These are phyloP conservation scores for Ustilago cynodontis DNA, from an alignment of 1,284 basidiomycete genomes.

Conservation along the genomic window DNA sequence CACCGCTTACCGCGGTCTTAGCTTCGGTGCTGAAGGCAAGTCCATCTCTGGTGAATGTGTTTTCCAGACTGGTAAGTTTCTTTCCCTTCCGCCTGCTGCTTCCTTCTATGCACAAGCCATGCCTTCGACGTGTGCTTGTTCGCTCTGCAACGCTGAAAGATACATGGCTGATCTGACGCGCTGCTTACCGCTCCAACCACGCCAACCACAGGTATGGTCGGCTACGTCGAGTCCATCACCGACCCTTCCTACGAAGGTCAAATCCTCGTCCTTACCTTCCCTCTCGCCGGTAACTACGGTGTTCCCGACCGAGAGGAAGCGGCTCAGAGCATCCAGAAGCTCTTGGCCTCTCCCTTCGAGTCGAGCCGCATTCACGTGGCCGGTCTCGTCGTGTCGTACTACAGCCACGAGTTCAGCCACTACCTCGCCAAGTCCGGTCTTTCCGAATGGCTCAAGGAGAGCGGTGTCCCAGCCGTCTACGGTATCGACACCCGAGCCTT, in stretches of 20 bases:
- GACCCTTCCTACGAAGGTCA: conserved; percentile 99
- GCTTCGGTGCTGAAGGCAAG: conserved; percentile 91
- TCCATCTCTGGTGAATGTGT: conserved; percentile 97
- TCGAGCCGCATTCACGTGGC: conserved; percentile 93
- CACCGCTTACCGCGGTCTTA: conserved; percentile 86
- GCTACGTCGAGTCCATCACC: conserved; percentile 97
- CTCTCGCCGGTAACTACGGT: conserved; percentile 97
- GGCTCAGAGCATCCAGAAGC: conserved; percentile 71
- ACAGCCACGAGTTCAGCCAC: conserved; percentile 91
- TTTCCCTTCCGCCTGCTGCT: neutral
- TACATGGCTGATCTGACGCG: conserved; percentile 27
- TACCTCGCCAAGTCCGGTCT: conserved; percentile 91
- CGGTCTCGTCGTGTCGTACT: conserved; percentile 91
- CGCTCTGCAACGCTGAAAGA: neutral
- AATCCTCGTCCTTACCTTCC: conserved; percentile 97
- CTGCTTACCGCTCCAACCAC: conserved; percentile 10
- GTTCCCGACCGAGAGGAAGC: conserved; percentile 81
- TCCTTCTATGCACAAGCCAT: neutral
- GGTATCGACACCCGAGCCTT: conserved; percentile 96
- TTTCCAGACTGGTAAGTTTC: conserved; percentile 92
- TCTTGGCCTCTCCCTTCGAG: conserved; percentile 78
- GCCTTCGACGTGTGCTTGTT: neutral
- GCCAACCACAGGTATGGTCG: conserved; percentile 78
- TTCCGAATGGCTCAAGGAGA: conserved; percentile 93
- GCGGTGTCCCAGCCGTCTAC: conserved; percentile 92